Conservation (phyloP, 2,329 filamentous ascomycete species). For the Beauveria pseudobassiana region DNA sequence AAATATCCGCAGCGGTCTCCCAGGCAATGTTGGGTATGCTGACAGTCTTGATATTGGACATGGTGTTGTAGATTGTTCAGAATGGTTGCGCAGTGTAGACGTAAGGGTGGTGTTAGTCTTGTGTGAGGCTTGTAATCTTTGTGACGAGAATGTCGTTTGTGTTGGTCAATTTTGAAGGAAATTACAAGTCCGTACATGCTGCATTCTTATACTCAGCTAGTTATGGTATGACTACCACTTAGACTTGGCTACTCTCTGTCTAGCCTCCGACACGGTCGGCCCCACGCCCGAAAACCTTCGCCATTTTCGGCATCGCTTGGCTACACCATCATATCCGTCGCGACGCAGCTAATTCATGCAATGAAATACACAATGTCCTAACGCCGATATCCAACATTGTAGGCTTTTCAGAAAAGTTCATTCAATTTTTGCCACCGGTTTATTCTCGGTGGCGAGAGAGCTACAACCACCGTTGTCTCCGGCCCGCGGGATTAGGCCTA, state of each 20-base stretch:
- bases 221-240: not conserved
- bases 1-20: not conserved
- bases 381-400: not conserved
- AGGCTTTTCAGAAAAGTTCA: not conserved
- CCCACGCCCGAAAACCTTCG: constrained; percentile 3
- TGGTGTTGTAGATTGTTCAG: not conserved
- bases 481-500: too few relatives aligned
- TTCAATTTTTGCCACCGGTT: not conserved
- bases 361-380: not conserved
- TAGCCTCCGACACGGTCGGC: not conserved
- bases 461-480: not conserved
- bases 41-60: not conserved
- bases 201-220: not conserved
- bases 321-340: constrained; percentile 3
- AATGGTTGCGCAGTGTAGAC: not conserved
- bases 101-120: not conserved
- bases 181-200: not conserved
- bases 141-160: not conserved
- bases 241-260: not conserved
- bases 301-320: not conserved
- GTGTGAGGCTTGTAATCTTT: not conserved
- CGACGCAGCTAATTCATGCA: not conserved
- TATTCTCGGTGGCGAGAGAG: not conserved
- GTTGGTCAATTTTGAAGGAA: not conserved
- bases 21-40: constrained; percentile 6